Percentiles rank a stretch among this genome's conserved stretches.
These are phyloP conservation scores for Fusarium pseudonygamai DNA, from an alignment of 2,329 filamentous ascomycete genomes.

Conservation along the genomic window DNA sequence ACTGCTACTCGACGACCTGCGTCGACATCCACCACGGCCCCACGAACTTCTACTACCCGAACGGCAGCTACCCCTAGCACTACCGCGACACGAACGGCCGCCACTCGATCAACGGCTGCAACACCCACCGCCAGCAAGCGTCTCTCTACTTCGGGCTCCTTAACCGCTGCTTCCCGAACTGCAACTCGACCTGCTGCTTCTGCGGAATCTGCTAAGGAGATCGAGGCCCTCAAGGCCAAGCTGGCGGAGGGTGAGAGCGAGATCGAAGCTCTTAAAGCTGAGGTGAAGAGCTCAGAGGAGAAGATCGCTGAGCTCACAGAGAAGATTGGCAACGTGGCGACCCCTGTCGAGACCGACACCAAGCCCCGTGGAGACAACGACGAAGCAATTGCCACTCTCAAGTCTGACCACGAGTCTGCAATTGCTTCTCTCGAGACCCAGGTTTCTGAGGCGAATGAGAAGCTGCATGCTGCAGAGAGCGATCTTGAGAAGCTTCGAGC, in stretches of 20 bases:
- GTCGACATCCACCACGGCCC: constrained; percentile 45
- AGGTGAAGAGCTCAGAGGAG: constrained; percentile 64
- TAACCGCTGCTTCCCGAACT: constrained; percentile 50
- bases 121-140: constrained; percentile 62
- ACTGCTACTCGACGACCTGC: constrained; percentile 49
- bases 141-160: constrained; percentile 59
- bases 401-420: constrained; percentile 60
- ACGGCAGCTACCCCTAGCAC: constrained; percentile 34
- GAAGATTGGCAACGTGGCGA: constrained; percentile 56
- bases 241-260: constrained; percentile 66
- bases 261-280: constrained; percentile 64
- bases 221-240: constrained; percentile 69
- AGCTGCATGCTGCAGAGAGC: constrained; percentile 61
- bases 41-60: constrained; percentile 48
- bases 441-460: constrained; percentile 59
- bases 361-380: constrained; percentile 56
- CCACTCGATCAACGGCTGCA: constrained; percentile 52
- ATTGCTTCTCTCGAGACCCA: constrained; percentile 58
- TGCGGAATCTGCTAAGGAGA: constrained; percentile 60
- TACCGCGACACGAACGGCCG: constrained; percentile 36
- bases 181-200: constrained; percentile 54
- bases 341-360: constrained; percentile 51
- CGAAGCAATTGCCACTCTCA: constrained; percentile 56
- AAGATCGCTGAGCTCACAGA: constrained; percentile 65
- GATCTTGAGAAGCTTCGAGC: constrained; percentile 61